phyloP scores from a whole-genome alignment of 2,329 filamentous ascomycete species.

The Xylariaceae sp. region DNA sequence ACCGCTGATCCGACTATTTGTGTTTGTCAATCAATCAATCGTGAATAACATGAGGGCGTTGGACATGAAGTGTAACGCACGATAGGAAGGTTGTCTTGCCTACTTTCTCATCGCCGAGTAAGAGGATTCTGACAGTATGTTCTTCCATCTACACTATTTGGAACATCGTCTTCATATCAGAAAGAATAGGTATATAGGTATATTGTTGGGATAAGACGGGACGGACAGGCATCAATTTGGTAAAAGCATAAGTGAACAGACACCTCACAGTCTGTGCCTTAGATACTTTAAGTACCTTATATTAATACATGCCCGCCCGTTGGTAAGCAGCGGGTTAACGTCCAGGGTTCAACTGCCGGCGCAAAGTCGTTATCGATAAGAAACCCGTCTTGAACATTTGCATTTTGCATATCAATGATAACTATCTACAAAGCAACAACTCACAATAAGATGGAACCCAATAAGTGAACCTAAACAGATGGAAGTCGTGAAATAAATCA shows the following conservation, averaged over 20 bases:
- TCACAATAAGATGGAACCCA: neutral
- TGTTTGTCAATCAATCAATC: slow-evolving; percentile 3
- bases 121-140: slow-evolving; percentile 46
- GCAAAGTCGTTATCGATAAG: slow-evolving; percentile 26
- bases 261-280: too few species aligned
- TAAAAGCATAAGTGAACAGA: neutral
- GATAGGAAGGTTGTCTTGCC: slow-evolving; percentile 59
- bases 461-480: neutral
- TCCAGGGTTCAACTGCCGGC: neutral
- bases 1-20: slow-evolving; percentile 46
- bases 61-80: slow-evolving; percentile 35
- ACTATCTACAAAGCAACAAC: neutral
- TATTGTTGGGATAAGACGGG: neutral
- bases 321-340: too few species aligned
- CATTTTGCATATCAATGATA: neutral
- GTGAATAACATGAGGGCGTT: neutral
- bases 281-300: too few species aligned
- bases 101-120: slow-evolving; percentile 54
- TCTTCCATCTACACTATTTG: slow-evolving; percentile 38
- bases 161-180: neutral
- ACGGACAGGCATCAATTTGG: neutral
- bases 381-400: neutral
- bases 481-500: neutral
- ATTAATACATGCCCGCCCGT: too few species aligned
- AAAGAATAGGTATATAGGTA: neutral